A percentile compares a stretch with the other conserved stretches of the same genome.
These are phyloP conservation scores for Tetrahymena elliotti DNA, from an alignment of 73 alveolate species.

Conservation along the genomic window DNA sequence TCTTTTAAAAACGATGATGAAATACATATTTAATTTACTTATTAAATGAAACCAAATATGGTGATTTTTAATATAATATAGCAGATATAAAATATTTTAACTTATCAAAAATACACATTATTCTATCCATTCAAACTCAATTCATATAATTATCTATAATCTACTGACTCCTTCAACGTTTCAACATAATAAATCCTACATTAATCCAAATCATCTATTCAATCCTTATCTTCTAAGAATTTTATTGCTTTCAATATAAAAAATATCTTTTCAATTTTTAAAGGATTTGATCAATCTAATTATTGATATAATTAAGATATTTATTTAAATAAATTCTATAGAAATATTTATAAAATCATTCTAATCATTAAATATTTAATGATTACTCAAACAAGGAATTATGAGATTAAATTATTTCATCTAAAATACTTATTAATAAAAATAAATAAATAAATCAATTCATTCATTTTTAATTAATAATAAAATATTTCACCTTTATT, in stretches of 20 bases:
- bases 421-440: too few species aligned
- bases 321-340: too few species aligned
- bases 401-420: too few species aligned
- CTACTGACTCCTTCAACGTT: background rate
- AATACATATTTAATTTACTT: background rate
- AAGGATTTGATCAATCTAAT: background rate
- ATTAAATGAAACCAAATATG: background rate
- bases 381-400: too few species aligned
- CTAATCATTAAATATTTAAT: too few species aligned
- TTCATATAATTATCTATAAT: background rate
- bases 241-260: background rate
- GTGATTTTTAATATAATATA: background rate
- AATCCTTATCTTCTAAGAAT: background rate
- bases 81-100: background rate
- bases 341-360: background rate
- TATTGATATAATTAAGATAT: too few species aligned
- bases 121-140: background rate
- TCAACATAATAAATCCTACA: background rate
- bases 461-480: too few species aligned
- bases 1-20: background rate
- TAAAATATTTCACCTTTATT: too few species aligned
- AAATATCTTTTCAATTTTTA: background rate
- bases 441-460: too few species aligned
- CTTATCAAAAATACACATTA: too few species aligned
- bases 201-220: background rate